phyloP scores from a whole-genome alignment of 805 yeast species.

The Scheffersomyces spartinae region DNA sequence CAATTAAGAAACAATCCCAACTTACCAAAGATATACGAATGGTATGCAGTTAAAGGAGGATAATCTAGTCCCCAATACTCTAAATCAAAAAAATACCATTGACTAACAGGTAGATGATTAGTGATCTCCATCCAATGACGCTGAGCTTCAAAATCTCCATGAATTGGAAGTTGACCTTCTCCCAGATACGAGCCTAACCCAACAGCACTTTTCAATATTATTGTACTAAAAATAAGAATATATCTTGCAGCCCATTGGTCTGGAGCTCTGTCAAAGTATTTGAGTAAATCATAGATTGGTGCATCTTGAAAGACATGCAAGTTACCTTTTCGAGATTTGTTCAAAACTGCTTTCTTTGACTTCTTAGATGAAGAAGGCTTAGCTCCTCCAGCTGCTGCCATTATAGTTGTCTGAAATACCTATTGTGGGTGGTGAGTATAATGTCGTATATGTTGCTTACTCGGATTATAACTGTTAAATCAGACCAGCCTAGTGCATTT shows the following conservation, averaged over 20 bases:
- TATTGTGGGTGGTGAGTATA: no score
- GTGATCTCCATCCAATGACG: conserved; percentile 97
- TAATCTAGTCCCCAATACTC: conserved; percentile 96
- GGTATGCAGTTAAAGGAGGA: conserved; percentile 94
- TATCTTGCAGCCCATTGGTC: conserved; percentile 89
- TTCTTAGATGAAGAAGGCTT: no score
- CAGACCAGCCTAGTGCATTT: no score
- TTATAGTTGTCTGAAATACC: no score
- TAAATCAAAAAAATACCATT: conserved; percentile 87
- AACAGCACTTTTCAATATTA: conserved; percentile 71
- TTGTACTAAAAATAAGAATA: conserved; percentile 57
- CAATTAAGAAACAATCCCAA: conserved; percentile 56
- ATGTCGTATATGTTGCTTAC: no score
- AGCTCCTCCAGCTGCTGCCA: no score
- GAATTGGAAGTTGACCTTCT: conserved; percentile 55
- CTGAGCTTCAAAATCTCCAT: conserved; percentile 96
- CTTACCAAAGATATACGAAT: conserved; percentile 69
- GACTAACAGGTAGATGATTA: conserved; percentile 50
- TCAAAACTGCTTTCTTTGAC: no score
- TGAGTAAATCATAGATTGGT: conserved; percentile 69
- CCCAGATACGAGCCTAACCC: conserved; percentile 90
- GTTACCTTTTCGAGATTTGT: no score
- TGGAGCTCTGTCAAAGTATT: conserved; percentile 67
- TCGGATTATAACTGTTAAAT: no score
- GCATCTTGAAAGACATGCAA: conserved; percentile 42